These are phyloP conservation scores for Vitis hybrid DNA, from an alignment of 177 flowering plant species.

Conservation along the genomic window DNA sequence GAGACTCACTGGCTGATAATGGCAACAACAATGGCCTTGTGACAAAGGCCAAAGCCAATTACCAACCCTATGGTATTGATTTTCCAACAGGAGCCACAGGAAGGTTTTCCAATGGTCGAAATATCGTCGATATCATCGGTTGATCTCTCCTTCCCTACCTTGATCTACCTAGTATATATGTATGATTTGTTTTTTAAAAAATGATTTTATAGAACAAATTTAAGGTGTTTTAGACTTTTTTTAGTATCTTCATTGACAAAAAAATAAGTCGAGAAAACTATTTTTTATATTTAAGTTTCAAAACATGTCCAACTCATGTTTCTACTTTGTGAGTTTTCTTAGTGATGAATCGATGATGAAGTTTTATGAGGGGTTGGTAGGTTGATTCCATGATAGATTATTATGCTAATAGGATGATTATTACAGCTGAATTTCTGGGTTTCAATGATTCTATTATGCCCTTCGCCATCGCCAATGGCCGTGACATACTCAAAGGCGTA, in stretches of 20 bases:
- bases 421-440: slow-evolving; percentile 15
- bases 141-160: neutral
- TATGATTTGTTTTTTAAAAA: too few species aligned
- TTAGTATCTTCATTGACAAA: fast-evolving
- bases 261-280: too few species aligned
- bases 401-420: neutral
- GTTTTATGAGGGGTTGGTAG: neutral
- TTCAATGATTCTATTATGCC: slow-evolving; percentile 10
- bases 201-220: too few species aligned
- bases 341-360: too few species aligned
- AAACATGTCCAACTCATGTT: too few species aligned
- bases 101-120: slow-evolving; percentile 18
- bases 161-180: neutral
- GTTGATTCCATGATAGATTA: neutral
- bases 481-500: slow-evolving; percentile 12
- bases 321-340: too few species aligned
- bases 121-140: slow-evolving; percentile 10
- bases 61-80: slow-evolving; percentile 22
- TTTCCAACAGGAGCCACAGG: slow-evolving; percentile 16
- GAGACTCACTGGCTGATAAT: slow-evolving; percentile 16
- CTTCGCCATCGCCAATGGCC: slow-evolving; percentile 8
- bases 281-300: too few species aligned
- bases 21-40: slow-evolving; percentile 15
- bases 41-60: slow-evolving; percentile 12
- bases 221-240: too few species aligned